Evolutionary conservation across 2,329 filamentous ascomycete species (phyloP), one percentile per base, ranked within the genome.

Genomic region (Hypoxylon sp.): DNA sequence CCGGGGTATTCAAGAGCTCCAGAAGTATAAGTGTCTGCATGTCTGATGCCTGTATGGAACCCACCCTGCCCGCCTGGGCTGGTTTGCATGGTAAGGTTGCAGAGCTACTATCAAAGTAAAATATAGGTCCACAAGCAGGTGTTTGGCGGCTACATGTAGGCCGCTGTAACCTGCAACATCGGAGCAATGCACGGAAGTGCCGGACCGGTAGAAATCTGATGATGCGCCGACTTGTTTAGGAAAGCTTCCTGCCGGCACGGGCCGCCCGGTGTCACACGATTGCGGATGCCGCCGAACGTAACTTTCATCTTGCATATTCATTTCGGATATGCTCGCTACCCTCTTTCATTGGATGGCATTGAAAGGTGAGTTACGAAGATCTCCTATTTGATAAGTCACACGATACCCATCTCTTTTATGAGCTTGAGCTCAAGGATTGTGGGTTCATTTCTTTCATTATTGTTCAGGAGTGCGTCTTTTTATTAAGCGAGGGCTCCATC

Each of bases 291-390:
- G 47, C 19, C 37, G 35, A 47, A 47, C 37, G 29, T 33, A 46
- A 60, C 56, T 42, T 42, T 29, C 58, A 56, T 51, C 29, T 11
- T 33, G 17, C 53, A 37, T 57, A 63, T 29, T 56, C 17, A 56
- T 57, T 33, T 50, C 35, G 26, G 19, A 35, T 35, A 13, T 22
- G 39, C 22, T 22, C 8, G 17, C 17, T 22, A 17, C 3, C n/a
- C n/a, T 22, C 10, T 22, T 11, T n/a, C 11, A 44, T 44, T 44
- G n/a, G 39, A 11, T 44, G 3, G n/a, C 9, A 8, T 19, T 42
- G 3, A 14, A 17, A 42, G 3, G n/a, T 5, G n/a, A 42, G 6
- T 17, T 42, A 3, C 17, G 17, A n/a, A 42, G 2, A 42, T 42
- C n/a, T 42, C 37, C n/a, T 17, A 42, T 42, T n/a, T 19, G 39